Conservation (phyloP, 345 rosid species). For the Hevea brasiliensis region DNA sequence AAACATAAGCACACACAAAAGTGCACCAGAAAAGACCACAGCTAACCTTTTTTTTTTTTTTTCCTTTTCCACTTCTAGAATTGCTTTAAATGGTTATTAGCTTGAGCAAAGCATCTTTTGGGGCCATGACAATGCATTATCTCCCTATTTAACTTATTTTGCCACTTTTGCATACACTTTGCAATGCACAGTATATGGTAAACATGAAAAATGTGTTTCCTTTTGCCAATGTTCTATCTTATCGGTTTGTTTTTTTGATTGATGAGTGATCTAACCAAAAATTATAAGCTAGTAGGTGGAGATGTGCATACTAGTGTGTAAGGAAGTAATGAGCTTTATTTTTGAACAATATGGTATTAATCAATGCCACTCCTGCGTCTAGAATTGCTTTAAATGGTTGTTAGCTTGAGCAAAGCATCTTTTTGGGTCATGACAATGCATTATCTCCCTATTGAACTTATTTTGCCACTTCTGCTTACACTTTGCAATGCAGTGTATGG, state of each 20-base stretch:
- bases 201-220: not conserved
- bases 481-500: not conserved
- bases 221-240: not conserved
- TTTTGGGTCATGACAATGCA: not conserved
- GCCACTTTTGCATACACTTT: not conserved
- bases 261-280: not conserved
- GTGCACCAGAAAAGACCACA: no score
- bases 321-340: no score
- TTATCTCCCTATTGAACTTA: not conserved
- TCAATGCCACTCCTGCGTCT: not conserved
- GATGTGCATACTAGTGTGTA: not conserved
- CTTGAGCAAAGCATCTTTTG: not conserved
- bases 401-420: not conserved
- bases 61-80: not conserved
- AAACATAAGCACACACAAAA: no score
- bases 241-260: not conserved
- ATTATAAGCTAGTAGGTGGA: not conserved
- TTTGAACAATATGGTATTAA: not conserved
- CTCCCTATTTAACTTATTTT: not conserved
- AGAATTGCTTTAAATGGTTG: not conserved
- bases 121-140: not conserved
- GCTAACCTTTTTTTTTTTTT: no score
- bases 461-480: not conserved
- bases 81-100: not conserved
- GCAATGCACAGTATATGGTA: not conserved